Evolutionary conservation across 768 basidiomycete genomes (phyloP), one percentile per base, ranked within the genome.

Genomic region (Lyophyllum atratum): DNA sequence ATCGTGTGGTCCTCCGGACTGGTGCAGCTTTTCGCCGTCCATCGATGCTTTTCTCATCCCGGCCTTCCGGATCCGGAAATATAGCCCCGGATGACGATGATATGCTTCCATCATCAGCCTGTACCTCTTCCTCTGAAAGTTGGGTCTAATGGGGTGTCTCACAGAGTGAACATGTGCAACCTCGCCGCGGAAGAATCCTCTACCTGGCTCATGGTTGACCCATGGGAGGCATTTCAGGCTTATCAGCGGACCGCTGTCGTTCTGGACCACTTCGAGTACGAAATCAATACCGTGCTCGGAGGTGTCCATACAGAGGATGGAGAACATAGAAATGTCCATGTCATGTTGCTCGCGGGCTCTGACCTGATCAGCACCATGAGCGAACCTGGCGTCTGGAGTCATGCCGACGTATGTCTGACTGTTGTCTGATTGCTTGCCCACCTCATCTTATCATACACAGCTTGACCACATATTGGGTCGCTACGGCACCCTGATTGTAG

Each of bases 361-460:
- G 97, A 99, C 74, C 80, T 99, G 65, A 98, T 98, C 72, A 87
- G 92, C 66, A 97, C 95, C 25, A 98, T 99, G 89, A 92, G 92
- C 63, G 95, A 98, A 75, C 97, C 97, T 25, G 96, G 97, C 17
- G 96, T 99, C 34, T 99, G 97, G 97, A 86, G 89, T 54, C 88
- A 95, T 66, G 80, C 85, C 58, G 97, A 99, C 81, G 95, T 96
- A 74, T 69, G 93, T 59, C 47, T 49, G 33, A 15, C 46, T 34
- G 56, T 55, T 52, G 17, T 57, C 59, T 51, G 60, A 56, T 50
- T 49, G 39, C 45, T 44, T 42, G 49, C 43, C 31, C 48, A n/a
- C 28, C 43, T 59, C 25, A 54, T 49, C 45, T 42, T 52, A 39
- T 52, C 45, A 39, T 8, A 70, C 31, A 25, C 17, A 98, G 95